phyloP scores from a whole-genome alignment of 176 grass and related monocot genomes.

The Carex scoparia region DNA sequence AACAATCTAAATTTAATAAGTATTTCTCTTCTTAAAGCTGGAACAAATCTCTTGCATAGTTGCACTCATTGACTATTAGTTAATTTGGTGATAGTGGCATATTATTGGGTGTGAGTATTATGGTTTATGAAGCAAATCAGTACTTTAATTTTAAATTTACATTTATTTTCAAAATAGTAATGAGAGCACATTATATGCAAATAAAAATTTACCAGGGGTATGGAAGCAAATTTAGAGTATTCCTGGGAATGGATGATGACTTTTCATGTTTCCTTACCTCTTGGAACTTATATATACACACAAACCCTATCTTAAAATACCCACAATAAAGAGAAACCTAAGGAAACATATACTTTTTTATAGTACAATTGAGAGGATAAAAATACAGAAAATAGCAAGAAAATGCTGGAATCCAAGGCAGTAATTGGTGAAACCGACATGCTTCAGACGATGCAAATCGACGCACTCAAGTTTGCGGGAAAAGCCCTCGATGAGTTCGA shows the following conservation, averaged over 20 bases:
- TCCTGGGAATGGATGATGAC: background rate
- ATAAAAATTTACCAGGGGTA: background rate
- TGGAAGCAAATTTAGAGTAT: background rate
- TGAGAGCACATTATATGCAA: background rate
- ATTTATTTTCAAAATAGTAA: background rate
- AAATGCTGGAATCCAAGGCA: conserved; percentile 61
- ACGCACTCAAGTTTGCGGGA: conserved; percentile 39
- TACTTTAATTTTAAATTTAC: background rate
- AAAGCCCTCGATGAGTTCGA: conserved; percentile 55
- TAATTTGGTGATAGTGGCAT: background rate
- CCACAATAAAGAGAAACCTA: background rate
- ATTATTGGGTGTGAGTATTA: background rate
- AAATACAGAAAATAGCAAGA: background rate
- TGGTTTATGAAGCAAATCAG: background rate
- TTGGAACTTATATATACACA: conserved; percentile 10
- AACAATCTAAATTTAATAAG: background rate
- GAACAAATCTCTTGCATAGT: too few relatives aligned
- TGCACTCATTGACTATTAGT: background rate
- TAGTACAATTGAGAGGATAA: background rate
- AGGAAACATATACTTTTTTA: background rate
- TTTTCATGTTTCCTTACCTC: background rate
- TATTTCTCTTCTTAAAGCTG: too few relatives aligned
- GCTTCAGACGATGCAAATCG: conserved; percentile 37
- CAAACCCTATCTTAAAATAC: background rate
- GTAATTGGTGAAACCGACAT: conserved; percentile 60